Conservation (phyloP, 805 yeast species). For the Wickerhamiella occidentalis region DNA sequence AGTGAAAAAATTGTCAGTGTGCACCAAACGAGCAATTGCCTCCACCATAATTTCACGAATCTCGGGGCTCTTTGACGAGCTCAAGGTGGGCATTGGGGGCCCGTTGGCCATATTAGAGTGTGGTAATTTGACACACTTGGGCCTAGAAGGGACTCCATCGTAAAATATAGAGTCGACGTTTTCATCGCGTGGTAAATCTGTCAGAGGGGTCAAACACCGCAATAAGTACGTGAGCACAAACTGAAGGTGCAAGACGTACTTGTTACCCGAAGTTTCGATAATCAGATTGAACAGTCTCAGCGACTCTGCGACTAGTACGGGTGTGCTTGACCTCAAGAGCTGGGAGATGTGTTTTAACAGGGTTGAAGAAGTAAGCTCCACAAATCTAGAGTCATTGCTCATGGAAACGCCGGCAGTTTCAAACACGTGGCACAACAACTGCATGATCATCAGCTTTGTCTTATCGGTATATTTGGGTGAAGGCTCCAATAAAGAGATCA, state of each 20-base stretch:
- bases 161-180: constrained; percentile 30
- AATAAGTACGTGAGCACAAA: constrained; percentile 31
- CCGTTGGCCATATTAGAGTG: constrained; percentile 14
- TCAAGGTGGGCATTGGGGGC: neutral
- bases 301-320: constrained; percentile 60
- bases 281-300: constrained; percentile 65
- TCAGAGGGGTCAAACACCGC: constrained; percentile 28
- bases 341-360: constrained; percentile 78
- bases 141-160: constrained; percentile 30
- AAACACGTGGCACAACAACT: constrained; percentile 61
- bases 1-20: constrained; percentile 67
- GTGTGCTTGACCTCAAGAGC: constrained; percentile 62
- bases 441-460: constrained; percentile 70
- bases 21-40: constrained; percentile 46
- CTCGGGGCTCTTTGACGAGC: constrained; percentile 24
- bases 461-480: constrained; percentile 69
- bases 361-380: constrained; percentile 60
- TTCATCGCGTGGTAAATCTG: constrained; percentile 30
- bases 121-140: constrained; percentile 44
- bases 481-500: constrained; percentile 72
- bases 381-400: constrained; percentile 48
- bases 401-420: constrained; percentile 67
- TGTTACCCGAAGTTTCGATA: constrained; percentile 49
- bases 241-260: constrained; percentile 72
- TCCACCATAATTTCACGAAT: constrained; percentile 72